These are phyloP conservation scores for Scheffersomyces quercinus DNA, from an alignment of 1,139 yeast species.

Conservation along the genomic window DNA sequence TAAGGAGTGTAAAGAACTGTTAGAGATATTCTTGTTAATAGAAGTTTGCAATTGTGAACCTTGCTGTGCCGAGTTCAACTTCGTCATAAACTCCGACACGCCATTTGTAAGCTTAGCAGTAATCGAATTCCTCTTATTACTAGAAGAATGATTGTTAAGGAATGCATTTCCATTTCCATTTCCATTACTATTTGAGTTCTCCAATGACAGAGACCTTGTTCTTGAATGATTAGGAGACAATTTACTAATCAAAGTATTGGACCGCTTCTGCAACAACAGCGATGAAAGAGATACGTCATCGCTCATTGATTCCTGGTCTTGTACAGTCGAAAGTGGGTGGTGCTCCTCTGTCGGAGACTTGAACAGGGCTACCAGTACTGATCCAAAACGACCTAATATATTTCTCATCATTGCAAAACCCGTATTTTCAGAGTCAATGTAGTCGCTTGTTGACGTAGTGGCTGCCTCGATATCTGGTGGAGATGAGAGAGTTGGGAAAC, in stretches of 20 bases:
- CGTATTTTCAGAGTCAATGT: constrained; percentile 14
- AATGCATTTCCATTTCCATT: constrained; percentile 1
- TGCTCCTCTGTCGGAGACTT: constrained; percentile 6
- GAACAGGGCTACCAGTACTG: constrained; percentile 25
- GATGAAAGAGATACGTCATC: constrained; percentile 1
- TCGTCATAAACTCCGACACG: constrained; percentile 45
- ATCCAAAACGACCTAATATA: constrained; percentile 37
- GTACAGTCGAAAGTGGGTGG: constrained; percentile 13
- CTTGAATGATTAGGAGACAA: constrained; percentile 38
- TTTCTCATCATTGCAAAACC: constrained; percentile 35
- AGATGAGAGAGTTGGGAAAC: constrained; percentile 25
- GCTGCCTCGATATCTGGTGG: constrained; percentile 13
- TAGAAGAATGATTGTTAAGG: background rate
- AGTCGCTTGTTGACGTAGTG: constrained; percentile 12
- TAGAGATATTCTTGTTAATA: constrained; percentile 24
- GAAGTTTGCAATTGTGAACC: constrained; percentile 6
- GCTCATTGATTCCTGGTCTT: constrained; percentile 1
- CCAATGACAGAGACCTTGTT: constrained; percentile 42
- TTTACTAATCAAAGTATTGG: constrained; percentile 28
- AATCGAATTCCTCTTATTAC: constrained; percentile 31
- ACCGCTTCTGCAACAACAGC: constrained; percentile 17
- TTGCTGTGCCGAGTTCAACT: constrained; percentile 26
- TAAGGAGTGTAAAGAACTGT: constrained; percentile 34
- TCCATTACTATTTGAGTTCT: constrained; percentile 10
- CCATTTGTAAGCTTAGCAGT: constrained; percentile 44